Base-by-base conservation (phyloP, 2,329 filamentous ascomycete species). In the Aspergillus chevalieri region DNA sequence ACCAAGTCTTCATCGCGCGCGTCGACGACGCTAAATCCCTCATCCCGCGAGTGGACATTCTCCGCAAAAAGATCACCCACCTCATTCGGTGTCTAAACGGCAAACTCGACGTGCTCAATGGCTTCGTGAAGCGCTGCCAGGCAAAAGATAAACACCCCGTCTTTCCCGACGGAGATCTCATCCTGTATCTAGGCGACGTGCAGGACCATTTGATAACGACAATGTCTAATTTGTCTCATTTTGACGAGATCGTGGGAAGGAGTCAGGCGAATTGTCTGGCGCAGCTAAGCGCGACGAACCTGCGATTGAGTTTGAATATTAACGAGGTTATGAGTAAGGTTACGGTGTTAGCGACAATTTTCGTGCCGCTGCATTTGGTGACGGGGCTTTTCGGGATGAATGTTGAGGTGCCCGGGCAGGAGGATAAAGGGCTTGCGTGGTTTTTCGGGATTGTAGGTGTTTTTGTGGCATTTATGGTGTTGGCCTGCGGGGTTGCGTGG, bases 121-220 rank as follows among this genome's bases (percentile, higher is more conserved):
- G 91, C 17, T 97, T 97, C 66, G 92, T 92, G 45, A 97, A 97
- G 75, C 88, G 93, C 44, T 98, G 93, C 80, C 96, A 96, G 28
- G 53, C 58, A 0, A 51, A 58, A 65, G 90, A 95, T 63, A 89
- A 93, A 56, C 95, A 93, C 74, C 86, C 88, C 56, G 86, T 96
- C 38, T 94, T 92, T 2, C 92, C 93, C 1, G 87, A 89, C 15
- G 92, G 93, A 72, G 92, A 97, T 62, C 93, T 97, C 49, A 89
- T 91, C 30, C 80, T 97, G 62, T 98, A 97, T 65, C 82, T 98
- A 17, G 89, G 89, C 59, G 93, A 98, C 70, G 95, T 97, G 53
- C 93, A 98, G 69, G 93, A 98, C 70, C 93, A 98, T 78, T 89
- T 97, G 41, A 87, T 97, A 46, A 98, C 93, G 19, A 97, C 96